Conservation (phyloP, 1,284 basidiomycete genomes). For the Melampsora abietis-canadensis region DNA sequence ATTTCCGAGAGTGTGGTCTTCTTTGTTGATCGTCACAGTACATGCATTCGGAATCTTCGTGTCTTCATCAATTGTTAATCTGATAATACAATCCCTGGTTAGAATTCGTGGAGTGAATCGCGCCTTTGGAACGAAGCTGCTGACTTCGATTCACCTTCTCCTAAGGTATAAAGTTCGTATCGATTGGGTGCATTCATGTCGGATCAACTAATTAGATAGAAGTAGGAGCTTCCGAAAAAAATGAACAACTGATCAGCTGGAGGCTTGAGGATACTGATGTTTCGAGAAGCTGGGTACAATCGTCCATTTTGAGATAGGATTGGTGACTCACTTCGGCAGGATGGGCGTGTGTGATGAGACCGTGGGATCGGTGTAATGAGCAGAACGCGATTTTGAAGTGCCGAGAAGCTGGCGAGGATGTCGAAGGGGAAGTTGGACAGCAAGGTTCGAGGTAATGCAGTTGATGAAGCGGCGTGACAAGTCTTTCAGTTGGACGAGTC, state of each 20-base stretch:
- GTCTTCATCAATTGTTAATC: constrained; percentile 87
- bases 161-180: constrained; percentile 84
- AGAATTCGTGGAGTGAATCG: constrained; percentile 42
- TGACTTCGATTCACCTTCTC: constrained; percentile 87
- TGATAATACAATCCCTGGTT: constrained; percentile 52
- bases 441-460: no score
- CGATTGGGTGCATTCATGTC: constrained; percentile 88
- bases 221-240: no score
- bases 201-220: not conserved
- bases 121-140: constrained; percentile 50
- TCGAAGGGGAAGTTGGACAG: not conserved
- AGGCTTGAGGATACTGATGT: not conserved
- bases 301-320: not conserved
- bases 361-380: not conserved
- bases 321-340: not conserved
- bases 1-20: constrained; percentile 94
- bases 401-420: not conserved
- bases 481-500: not conserved
- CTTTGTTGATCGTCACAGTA: constrained; percentile 87
- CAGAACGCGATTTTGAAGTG: not conserved
- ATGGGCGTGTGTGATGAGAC: not conserved
- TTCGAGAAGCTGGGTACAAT: not conserved
- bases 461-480: not conserved
- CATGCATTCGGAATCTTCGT: constrained; percentile 96
- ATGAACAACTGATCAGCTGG: no score